Evolutionary conservation across 75 land plant species (phyloP).

Genomic region (Isoetes taiwanensis): DNA sequence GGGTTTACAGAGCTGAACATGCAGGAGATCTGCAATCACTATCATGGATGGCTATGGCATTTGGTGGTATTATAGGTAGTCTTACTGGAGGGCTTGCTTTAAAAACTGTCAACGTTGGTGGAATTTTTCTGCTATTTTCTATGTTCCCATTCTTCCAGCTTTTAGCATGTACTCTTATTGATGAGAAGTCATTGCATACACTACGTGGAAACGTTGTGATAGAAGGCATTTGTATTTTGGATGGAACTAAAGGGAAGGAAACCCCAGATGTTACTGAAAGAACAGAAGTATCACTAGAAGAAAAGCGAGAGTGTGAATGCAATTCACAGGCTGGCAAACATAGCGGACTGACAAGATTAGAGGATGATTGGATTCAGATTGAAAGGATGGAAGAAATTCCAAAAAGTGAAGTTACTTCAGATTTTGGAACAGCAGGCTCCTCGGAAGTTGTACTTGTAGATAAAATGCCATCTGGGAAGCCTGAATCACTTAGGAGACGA

Average conservation of each 20-base stretch:
- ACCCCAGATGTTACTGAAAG: constrained; percentile 17
- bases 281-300: constrained; percentile 12
- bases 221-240: constrained; percentile 4
- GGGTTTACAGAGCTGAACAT: constrained; percentile 45
- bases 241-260: too few relatives aligned
- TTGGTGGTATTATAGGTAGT: constrained; percentile 70
- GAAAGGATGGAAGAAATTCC: constrained; percentile 4
- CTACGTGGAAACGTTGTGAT: not conserved
- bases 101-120: constrained; percentile 27
- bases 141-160: constrained; percentile 49
- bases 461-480: too few relatives aligned
- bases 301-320: not conserved
- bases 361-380: not conserved
- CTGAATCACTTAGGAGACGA: constrained; percentile 6
- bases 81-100: constrained; percentile 53
- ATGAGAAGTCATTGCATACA: constrained; percentile 28
- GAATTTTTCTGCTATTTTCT: constrained; percentile 52
- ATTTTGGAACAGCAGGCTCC: constrained; percentile 4
- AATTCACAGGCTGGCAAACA: constrained; percentile 8
- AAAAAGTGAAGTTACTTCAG: not conserved
- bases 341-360: too few relatives aligned
- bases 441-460: not conserved
- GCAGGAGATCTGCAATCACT: constrained; percentile 67
- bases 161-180: constrained; percentile 40
- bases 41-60: constrained; percentile 74